These are phyloP conservation scores for Mrakia frigida DNA, from an alignment of 768 basidiomycete species.

Conservation along the genomic window DNA sequence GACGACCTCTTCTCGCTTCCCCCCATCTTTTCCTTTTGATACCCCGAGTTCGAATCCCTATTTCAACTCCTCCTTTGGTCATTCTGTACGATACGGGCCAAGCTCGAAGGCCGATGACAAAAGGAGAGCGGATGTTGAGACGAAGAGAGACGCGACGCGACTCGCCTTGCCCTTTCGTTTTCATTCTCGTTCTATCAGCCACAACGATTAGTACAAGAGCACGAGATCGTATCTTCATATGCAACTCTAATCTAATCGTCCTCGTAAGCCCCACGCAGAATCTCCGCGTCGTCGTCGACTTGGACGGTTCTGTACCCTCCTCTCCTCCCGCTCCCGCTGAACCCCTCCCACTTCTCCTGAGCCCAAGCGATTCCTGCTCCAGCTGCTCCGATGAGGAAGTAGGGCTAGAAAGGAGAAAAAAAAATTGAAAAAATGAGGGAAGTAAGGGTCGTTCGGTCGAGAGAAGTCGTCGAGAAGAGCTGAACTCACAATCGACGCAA, in stretches of 20 bases:
- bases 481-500: conserved; percentile 59
- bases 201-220: no score
- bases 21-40: no score
- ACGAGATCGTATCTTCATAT: no score
- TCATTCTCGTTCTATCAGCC: no score
- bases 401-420: conserved; percentile 49
- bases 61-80: no score
- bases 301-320: conserved; percentile 71
- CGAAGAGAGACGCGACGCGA: neutral
- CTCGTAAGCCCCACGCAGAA: conserved; percentile 28
- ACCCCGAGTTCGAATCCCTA: no score
- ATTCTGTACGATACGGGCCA: no score
- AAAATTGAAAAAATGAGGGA: neutral
- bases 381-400: conserved; percentile 74
- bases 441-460: neutral
- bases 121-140: no score
- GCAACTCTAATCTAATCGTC: conserved; percentile 19
- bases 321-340: conserved; percentile 48
- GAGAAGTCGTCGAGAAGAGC: neutral
- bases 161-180: no score
- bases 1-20: no score
- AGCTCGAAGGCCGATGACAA: no score
- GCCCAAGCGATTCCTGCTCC: conserved; percentile 45
- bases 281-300: conserved; percentile 68
- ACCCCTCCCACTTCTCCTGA: conserved; percentile 34